Evolutionary conservation across 176 grass and related monocot genomes (phyloP), one percentile per base, ranked within the genome.

Genomic region (Bonia amplexicaulis): DNA sequence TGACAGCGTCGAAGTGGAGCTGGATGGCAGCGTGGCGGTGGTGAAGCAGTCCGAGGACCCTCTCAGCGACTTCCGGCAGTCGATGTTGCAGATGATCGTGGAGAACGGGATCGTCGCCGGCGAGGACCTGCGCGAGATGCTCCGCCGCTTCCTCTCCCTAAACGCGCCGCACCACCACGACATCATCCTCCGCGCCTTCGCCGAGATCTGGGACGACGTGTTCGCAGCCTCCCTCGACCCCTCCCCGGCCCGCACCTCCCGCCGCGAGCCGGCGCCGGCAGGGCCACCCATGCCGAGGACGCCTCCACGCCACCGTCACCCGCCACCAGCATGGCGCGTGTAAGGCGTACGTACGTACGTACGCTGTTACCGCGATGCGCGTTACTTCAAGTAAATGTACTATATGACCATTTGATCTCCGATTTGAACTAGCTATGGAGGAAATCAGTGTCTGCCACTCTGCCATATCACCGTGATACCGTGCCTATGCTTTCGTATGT

Each of bases 81-180:
- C 94, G 80, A 97, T 97, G 94, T 66, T 89, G 66, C 90, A 94
- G 76, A 90, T 97, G 90, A 90, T 97, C 65, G 83, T 90, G 77
- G 94, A 94, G 88, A 80, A 94, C 63, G 85, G 89, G 85, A 94
- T 97, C 29, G 86, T 85, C 17, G 77, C 79, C 37, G 70, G 85
- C 23, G 92, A 87, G 58, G 90, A 92, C 82, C 86, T 97, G 83
- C 78, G 87, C 31, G 90, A 92, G 88, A 91, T 97, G 81, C 88
- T 94, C 63, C 94, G 69, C 20, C 86, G 83, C 64, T 94, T 97
- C 88, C 92, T 97, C 48, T 23, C 70, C 29, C 87, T 97, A 66
- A 97, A 97, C 85, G 87, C 92, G 23, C 79, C 90, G 19, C 75
- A 72, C 62, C 92, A 97, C 86, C 94, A 97, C 75, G 80, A 89